phyloP scores from a whole-genome alignment of 257 asterid species.

The Forsythia viridissima region DNA sequence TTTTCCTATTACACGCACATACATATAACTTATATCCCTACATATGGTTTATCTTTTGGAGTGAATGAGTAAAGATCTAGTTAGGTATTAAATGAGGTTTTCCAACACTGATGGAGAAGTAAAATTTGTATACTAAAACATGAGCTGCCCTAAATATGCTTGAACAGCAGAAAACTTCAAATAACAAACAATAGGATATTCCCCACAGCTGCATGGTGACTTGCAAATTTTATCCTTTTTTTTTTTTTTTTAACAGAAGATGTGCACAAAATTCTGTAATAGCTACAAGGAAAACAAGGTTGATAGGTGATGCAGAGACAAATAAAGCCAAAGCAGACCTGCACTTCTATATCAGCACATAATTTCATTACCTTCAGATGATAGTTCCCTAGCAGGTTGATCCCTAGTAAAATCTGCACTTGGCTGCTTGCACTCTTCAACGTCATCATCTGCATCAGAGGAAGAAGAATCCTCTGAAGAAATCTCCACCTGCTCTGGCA shows the following conservation, averaged over 20 bases:
- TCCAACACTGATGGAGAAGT: not conserved
- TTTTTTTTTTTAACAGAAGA: not conserved
- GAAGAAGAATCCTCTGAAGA: slow-evolving; percentile 62
- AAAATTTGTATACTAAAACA: not conserved
- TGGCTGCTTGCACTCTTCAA: slow-evolving; percentile 18
- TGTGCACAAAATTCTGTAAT: not conserved
- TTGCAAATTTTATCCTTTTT: not conserved
- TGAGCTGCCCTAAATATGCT: not conserved
- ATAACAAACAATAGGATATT: not conserved
- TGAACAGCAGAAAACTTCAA: not conserved
- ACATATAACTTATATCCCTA: not conserved
- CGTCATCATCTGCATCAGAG: slow-evolving; percentile 43
- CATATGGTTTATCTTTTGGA: not conserved
- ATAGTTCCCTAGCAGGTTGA: slow-evolving; percentile 33
- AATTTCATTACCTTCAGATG: slow-evolving; percentile 47
- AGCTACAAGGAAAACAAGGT: not conserved
- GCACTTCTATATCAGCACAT: not conserved
- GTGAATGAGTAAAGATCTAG: not conserved
- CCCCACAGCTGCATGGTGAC: not conserved
- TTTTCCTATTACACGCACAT: not conserved
- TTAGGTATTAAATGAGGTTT: not conserved
- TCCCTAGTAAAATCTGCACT: not conserved
- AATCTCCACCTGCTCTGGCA: slow-evolving; percentile 57
- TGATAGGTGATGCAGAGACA: not conserved
- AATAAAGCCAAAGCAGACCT: not conserved